phyloP scores from a whole-genome alignment of 1,284 basidiomycete species.

The Tremellales sp. region DNA sequence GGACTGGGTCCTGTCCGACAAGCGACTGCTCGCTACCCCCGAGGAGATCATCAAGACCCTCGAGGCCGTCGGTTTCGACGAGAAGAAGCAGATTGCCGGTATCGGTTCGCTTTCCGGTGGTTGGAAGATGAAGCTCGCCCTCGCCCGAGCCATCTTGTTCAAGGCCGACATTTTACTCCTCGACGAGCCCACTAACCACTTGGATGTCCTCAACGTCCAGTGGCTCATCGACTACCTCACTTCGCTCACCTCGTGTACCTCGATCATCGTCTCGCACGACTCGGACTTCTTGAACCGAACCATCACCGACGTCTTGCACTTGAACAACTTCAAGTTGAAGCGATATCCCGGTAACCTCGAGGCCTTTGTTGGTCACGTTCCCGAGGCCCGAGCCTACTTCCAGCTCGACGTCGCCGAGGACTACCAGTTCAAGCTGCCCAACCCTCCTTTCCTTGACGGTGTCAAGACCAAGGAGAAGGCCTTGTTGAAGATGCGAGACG shows the following conservation, averaged over 20 bases:
- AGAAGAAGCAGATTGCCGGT: slow-evolving; percentile 75
- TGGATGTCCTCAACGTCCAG: slow-evolving; percentile 93
- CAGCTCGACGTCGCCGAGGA: slow-evolving; percentile 89
- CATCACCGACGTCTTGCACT: slow-evolving; percentile 96
- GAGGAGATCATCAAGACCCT: slow-evolving; percentile 76
- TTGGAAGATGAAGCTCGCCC: slow-evolving; percentile 99
- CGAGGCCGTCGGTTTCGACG: slow-evolving; percentile 84
- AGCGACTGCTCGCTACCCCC: slow-evolving; percentile 70
- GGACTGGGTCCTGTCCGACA: slow-evolving; percentile 80
- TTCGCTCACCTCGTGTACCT: slow-evolving; percentile 83
- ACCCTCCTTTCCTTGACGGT: slow-evolving; percentile 94
- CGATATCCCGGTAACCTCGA: slow-evolving; percentile 97
- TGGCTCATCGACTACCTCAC: slow-evolving; percentile 97
- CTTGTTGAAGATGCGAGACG: slow-evolving; percentile 94
- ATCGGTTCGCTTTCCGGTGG: slow-evolving; percentile 95
- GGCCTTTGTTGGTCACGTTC: slow-evolving; percentile 87
- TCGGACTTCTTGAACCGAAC: slow-evolving; percentile 98
- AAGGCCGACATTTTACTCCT: slow-evolving; percentile 95
- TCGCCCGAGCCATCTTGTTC: slow-evolving; percentile 98
- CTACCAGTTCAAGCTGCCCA: slow-evolving; percentile 94
- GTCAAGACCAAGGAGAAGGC: slow-evolving; percentile 99
- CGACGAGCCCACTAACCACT: slow-evolving; percentile 97
- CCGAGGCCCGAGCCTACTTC: slow-evolving; percentile 98
- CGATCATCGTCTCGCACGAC: slow-evolving; percentile 98
- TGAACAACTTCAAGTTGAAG: slow-evolving; percentile 98